Base-by-base conservation (phyloP, 306 rosid species). In the Amphicarpaea edgeworthii region DNA sequence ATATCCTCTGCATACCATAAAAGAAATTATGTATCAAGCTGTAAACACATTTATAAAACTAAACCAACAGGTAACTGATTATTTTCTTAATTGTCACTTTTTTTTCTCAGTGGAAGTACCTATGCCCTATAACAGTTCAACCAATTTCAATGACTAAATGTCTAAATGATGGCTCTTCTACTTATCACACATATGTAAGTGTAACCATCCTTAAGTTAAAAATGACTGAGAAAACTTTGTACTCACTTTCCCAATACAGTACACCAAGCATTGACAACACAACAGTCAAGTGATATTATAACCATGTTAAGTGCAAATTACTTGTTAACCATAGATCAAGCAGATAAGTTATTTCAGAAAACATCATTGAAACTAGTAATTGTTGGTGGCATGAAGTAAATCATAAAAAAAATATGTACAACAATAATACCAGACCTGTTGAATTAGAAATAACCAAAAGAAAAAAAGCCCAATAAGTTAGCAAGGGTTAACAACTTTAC, bases 1-100 rank as follows among this genome's bases (percentile, higher is more conserved):
- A 84, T 84, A 91, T 87, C 88, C 97, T 87, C 94, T 91, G 91
- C 70, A 76, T 71, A 55, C 80, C 10, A 63, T 41, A 34, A 62
- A 47, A 21, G 45, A 84, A 65, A 75, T 59, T 54, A 26, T 58
- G 32, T 43, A 78, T 77, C 12, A 11, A 54, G 76, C 8, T 42
- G 30, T 19, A 17, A 49, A 61, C 47, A 46, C 53, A 21, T 43
- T 37, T 32, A 68, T 72, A 72, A 73, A 83, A 71, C 59, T 74
- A 78, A 53, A 70, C 47, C 73, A 77, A 46, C 19, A 28, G 74
- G 61, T 24, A 54, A 57, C 15, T 79, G 26, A 54, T 69, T 72
- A 73, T 59, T 70, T 37, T 68, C 28, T 62, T 28, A 49, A 19
- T 7, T 28, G 38, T 12, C 54, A 21, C 42, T 5, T 7, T 17